Evolutionary conservation across 2,329 filamentous ascomycete genomes (phyloP), one percentile per base, ranked within the genome.

Genomic region (Penicillium occitanis): DNA sequence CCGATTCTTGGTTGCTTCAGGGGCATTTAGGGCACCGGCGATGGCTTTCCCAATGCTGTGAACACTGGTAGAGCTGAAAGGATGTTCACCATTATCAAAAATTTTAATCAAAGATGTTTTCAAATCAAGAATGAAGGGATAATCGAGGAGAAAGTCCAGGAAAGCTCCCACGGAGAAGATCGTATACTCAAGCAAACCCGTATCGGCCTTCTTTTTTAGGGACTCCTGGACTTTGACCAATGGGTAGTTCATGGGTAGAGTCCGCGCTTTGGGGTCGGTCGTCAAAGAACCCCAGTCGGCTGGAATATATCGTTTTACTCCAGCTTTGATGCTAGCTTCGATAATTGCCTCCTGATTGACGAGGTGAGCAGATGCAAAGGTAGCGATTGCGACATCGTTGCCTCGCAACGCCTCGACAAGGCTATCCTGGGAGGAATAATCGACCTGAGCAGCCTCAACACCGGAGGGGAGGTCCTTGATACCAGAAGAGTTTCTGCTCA

Each of bases 261-360:
- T 19, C 6, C 46, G n/a, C n/a, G 46, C 46, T 11, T 19, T 13
- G 22, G 46, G 46, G 22, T 50, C 46, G 46, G 46, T 50, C 46
- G 46, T 50, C n/a, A 50, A 19, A 19, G 46, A 50, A 25, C 46
- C 46, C 46, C 46, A 46, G 17, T 61, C 58, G 35, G 58, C 35
- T 25, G 58, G 22, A 7, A 44, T 46, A 28, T 42, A 61, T 30
- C 42, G 37, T n/a, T 61, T 61, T 19, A 61, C 25, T n/a, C 58
- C 37, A 25, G 58, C 58, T 30, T 30, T 35, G 30, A 57, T 57
- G 22, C 25, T 19, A 30, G 51, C 51, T 17, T 57, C 30, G 30
- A 57, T 57, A 30, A 57, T 30, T 30, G 22, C 17, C 22, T 57
- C 25, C 51, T 57, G 51, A n/a, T 35, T 35, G 35, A 40, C 11